Evolutionary conservation across 108 stramenopile genomes (phyloP).

Genomic region (Chaetoceros tenuissimus): DNA sequence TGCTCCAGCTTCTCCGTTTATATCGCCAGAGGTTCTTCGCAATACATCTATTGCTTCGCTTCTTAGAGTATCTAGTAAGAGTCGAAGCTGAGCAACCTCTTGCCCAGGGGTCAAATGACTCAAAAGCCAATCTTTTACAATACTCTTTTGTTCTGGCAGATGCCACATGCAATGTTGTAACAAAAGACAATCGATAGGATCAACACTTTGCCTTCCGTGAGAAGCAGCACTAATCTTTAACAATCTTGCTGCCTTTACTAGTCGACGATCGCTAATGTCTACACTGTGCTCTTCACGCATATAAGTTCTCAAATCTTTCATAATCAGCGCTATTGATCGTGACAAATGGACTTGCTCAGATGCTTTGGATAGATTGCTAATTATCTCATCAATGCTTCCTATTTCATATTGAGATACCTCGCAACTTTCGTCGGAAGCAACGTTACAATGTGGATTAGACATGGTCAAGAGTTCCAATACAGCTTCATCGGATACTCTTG

Average conservation of each 20-base stretch:
- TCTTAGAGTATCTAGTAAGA: constrained; percentile 48
- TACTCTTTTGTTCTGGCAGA: constrained; percentile 33
- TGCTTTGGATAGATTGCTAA: constrained; percentile 22
- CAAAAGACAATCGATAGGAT: constrained; percentile 50
- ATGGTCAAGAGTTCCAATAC: constrained; percentile 39
- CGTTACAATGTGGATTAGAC: constrained; percentile 12
- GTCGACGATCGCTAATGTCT: constrained; percentile 55
- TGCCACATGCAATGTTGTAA: constrained; percentile 58
- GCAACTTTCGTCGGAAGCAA: background rate
- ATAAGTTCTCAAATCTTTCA: constrained; percentile 38
- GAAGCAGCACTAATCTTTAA: constrained; percentile 54
- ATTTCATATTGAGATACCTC: constrained; percentile 6
- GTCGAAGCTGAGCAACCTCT: constrained; percentile 22
- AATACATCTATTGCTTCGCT: constrained; percentile 27
- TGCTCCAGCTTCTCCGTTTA: constrained; percentile 42
- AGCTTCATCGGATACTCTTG: constrained; percentile 60
- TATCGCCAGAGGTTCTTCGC: constrained; percentile 51
- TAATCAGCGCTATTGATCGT: constrained; percentile 30
- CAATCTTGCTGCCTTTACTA: constrained; percentile 48
- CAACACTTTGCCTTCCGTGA: constrained; percentile 44
- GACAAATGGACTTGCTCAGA: constrained; percentile 18
- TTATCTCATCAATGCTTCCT: constrained; percentile 22
- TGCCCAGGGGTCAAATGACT: constrained; percentile 47
- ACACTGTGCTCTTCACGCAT: constrained; percentile 40
- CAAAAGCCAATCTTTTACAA: constrained; percentile 50